Evolutionary conservation across 2,329 filamentous ascomycete genomes (phyloP).

Genomic region (Dothideomycetidae sp.): DNA sequence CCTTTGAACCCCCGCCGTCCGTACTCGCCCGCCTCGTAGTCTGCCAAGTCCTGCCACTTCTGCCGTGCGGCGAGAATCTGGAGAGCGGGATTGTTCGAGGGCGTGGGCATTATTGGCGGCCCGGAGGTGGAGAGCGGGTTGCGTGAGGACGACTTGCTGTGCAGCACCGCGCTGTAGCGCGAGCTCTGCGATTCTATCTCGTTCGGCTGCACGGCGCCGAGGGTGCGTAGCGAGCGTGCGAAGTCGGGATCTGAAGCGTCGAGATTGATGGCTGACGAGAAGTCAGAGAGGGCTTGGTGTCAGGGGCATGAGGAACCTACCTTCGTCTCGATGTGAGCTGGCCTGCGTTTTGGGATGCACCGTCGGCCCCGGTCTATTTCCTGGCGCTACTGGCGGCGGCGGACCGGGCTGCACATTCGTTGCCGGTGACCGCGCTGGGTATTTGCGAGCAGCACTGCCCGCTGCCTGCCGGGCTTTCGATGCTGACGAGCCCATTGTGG

Average conservation of each 20-base stretch:
- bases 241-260: slow-evolving; percentile 49
- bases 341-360: slow-evolving; percentile 28
- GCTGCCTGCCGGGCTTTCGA: slow-evolving; percentile 42
- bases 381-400: slow-evolving; percentile 17
- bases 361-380: slow-evolving; percentile 25
- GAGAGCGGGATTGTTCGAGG: slow-evolving; percentile 40
- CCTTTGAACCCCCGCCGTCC: slow-evolving; percentile 29
- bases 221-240: slow-evolving; percentile 63
- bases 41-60: slow-evolving; percentile 37
- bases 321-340: slow-evolving; percentile 25
- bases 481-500: slow-evolving; percentile 41
- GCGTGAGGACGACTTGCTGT: slow-evolving; percentile 13
- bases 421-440: slow-evolving; percentile 32
- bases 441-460: slow-evolving; percentile 39
- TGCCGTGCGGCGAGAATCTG: slow-evolving; percentile 38
- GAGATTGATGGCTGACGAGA: slow-evolving; percentile 39
- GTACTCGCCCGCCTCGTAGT: slow-evolving; percentile 36
- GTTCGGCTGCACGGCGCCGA: slow-evolving; percentile 45
- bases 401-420: slow-evolving; percentile 16
- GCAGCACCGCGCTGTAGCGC: slow-evolving; percentile 28
- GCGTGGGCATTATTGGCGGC: slow-evolving; percentile 19
- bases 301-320: slow-evolving; percentile 16
- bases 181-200: slow-evolving; percentile 43
- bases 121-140: slow-evolving; percentile 17
- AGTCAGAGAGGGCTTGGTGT: slow-evolving; percentile 2